phyloP scores from a whole-genome alignment of 345 rosid species.

The Leavenworthia alabamica region DNA sequence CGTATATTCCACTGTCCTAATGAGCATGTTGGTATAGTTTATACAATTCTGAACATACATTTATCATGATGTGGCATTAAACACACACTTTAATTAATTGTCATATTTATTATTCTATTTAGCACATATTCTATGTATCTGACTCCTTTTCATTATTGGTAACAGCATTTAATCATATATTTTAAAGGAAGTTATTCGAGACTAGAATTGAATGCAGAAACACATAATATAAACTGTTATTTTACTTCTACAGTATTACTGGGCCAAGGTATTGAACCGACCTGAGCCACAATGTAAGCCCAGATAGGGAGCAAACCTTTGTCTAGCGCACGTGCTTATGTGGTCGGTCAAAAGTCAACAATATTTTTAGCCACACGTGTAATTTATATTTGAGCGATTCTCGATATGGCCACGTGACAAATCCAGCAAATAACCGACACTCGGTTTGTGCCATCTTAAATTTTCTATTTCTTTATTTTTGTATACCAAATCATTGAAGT shows the following conservation, averaged over 20 bases:
- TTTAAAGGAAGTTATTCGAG: not conserved
- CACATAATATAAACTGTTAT: not conserved
- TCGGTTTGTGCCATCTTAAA: slow-evolving; percentile 7
- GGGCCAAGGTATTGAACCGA: slow-evolving; percentile 19
- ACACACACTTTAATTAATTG: not conserved
- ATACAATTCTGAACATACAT: not conserved
- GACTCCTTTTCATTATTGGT: too few relatives aligned
- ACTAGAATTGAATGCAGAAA: not conserved
- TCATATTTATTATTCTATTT: not conserved
- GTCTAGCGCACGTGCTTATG: slow-evolving; percentile 23
- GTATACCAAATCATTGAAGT: slow-evolving; percentile 21
- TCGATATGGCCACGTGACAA: slow-evolving; percentile 21
- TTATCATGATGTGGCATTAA: slow-evolving; percentile 7
- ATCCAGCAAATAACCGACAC: slow-evolving; percentile 28
- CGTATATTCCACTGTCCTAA: slow-evolving; percentile 21
- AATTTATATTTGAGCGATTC: slow-evolving; percentile 10
- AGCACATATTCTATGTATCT: too few relatives aligned
- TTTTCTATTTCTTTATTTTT: not conserved
- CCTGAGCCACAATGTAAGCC: slow-evolving; percentile 5
- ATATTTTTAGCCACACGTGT: slow-evolving; percentile 19
- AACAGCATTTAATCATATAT: too few relatives aligned
- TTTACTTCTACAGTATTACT: slow-evolving; percentile 2
- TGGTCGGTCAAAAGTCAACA: slow-evolving; percentile 19
- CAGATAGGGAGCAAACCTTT: slow-evolving; percentile 21
- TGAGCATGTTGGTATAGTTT: slow-evolving; percentile 6